Evolutionary conservation across 352 stramenopile species (phyloP).

Genomic region (Globisporangium cylindrosporum): DNA sequence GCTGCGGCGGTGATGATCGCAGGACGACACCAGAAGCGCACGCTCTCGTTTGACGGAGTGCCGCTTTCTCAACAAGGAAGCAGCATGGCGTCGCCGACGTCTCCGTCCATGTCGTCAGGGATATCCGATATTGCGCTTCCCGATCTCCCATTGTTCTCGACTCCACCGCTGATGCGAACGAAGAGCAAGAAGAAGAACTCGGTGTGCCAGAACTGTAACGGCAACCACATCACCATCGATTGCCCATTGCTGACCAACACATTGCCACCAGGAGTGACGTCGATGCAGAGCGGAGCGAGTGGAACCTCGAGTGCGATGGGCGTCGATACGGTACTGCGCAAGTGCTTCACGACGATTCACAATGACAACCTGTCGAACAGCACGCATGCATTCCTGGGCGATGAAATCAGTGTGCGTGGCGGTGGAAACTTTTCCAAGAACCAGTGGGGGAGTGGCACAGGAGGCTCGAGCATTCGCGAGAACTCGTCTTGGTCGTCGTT

Average conservation of each 20-base stretch:
- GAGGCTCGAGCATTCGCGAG: conserved; percentile 11
- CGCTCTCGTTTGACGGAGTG: conserved; percentile 37
- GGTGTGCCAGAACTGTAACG: conserved; percentile 74
- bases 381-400: conserved; percentile 78
- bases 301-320: conserved; percentile 9
- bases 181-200: conserved; percentile 67
- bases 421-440: conserved; percentile 48
- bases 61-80: not conserved
- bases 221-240: conserved; percentile 79
- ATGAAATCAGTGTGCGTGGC: conserved; percentile 83
- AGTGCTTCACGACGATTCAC: conserved; percentile 85
- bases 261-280: conserved; percentile 23
- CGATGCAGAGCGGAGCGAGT: not conserved
- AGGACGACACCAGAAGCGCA: conserved; percentile 37
- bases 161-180: conserved; percentile 31
- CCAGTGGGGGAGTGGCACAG: conserved; percentile 26
- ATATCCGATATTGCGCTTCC: conserved; percentile 13
- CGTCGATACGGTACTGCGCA: conserved; percentile 78
- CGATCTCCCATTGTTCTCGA: conserved; percentile 26
- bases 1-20: conserved; percentile 39
- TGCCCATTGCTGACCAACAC: conserved; percentile 69
- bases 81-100: conserved; percentile 1
- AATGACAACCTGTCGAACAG: conserved; percentile 85
- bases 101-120: conserved; percentile 21
- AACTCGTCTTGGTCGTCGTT: conserved; percentile 43